A percentile compares a stretch with the other conserved stretches of the same genome.
Evolutionary conservation across 352 stramenopile genomes (phyloP).

Genomic region (Blastocystis sp.): DNA sequence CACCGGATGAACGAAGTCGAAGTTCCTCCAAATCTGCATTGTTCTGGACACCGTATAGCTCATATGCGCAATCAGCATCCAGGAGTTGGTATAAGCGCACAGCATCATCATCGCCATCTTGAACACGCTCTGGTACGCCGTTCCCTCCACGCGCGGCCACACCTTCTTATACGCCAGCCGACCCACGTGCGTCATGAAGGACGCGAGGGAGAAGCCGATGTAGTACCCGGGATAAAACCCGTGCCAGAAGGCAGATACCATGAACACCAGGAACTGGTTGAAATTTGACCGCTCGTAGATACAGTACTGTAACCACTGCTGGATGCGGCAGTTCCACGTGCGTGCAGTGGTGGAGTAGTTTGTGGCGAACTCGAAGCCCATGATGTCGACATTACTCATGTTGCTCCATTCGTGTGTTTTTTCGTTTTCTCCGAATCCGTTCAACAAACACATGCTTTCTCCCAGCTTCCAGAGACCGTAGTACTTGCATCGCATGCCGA

Average conservation of each 20-base stretch:
- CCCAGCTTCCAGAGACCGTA: constrained; percentile 45
- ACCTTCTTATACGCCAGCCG: constrained; percentile 1
- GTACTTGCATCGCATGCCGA: constrained; percentile 4
- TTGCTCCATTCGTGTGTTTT: constrained; percentile 80
- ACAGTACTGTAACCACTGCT: constrained; percentile 84
- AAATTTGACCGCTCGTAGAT: constrained; percentile 87
- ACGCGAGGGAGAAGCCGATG: constrained; percentile 73
- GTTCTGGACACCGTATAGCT: neutral
- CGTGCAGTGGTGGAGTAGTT: constrained; percentile 76
- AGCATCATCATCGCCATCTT: neutral
- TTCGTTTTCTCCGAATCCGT: constrained; percentile 71
- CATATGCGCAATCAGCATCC: neutral
- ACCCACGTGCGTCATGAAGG: neutral
- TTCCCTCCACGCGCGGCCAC: constrained; percentile 15
- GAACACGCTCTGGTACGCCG: neutral
- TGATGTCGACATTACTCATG: constrained; percentile 87
- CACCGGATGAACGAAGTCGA: neutral
- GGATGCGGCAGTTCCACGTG: constrained; percentile 91
- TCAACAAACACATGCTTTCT: constrained; percentile 44
- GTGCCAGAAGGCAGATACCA: constrained; percentile 87
- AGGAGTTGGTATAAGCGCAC: neutral
- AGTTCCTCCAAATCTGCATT: neutral
- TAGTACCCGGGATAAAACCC: constrained; percentile 97
- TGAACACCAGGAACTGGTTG: constrained; percentile 81
- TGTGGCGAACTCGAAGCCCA: constrained; percentile 81